Base-by-base conservation (phyloP, 257 asterid species). In the Solanum tarijense region DNA sequence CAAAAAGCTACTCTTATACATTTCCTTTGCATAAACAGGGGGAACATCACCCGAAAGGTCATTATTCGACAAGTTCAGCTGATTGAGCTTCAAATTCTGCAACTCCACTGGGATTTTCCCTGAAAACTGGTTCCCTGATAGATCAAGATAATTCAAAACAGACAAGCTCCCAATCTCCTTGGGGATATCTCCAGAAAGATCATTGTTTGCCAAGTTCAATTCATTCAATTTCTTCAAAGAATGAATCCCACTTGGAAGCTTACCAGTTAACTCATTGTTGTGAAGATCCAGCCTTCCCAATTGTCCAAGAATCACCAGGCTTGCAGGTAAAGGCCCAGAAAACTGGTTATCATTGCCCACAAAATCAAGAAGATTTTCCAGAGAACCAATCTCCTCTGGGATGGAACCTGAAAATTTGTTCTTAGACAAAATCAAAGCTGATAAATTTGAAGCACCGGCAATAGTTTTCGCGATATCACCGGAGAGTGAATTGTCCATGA, bases 51-150 rank as follows among this genome's bases (percentile, higher is more conserved):
- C 99, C 0, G 98, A 93, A 83, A 97, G 95, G 16, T 86, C 97
- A 90, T 97, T 97, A 18, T 91, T 94, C 4, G 99, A 97, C 60
- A 97, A 52, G 88, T 97, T 96, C 69, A 97, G 91, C 62, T 94
- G 94, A 90, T 95, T 97, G 41, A 97, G 98, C 95, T 94, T 97
- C 96, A 97, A 90, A 86, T 95, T 94, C 94, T 97, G 99, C 62
- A 97, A 85, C 79, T 89, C 95, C 29, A 69, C 43, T 0, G 99
- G 99, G 46, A 97, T 91, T 89, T 89, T 92, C 6, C 99, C 98
- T 1, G 97, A 90, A 34, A 97, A 91, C 27, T 41, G 91, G 83
- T 97, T 97, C 52, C 97, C 93, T 20, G 99, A 97, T 60, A 97
- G 88, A 91, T 97, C 99, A 23, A 97, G 98, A 92, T 96, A 97